Percentiles rank a stretch among this genome's conserved stretches.
Evolutionary conservation across 129 eudicot genomes (phyloP).

Genomic region (Artemisia annua): DNA sequence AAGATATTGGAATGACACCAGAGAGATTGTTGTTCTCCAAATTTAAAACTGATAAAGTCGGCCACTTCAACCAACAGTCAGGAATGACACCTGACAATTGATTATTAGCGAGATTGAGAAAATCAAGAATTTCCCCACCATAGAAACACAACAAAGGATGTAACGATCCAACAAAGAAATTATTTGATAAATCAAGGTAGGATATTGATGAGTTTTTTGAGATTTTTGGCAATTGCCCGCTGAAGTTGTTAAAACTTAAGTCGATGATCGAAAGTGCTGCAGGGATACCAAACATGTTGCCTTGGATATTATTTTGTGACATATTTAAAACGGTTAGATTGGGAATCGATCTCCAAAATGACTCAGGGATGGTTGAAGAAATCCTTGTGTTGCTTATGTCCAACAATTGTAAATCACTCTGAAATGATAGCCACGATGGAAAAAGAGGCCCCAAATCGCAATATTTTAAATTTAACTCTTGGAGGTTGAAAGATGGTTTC

Average conservation of each 20-base stretch:
- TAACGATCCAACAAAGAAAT: neutral
- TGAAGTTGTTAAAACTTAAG: neutral
- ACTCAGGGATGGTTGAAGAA: neutral
- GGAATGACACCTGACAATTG: neutral
- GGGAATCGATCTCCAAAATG: neutral
- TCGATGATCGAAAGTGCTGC: neutral
- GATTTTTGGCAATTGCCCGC: neutral
- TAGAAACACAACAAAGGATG: neutral
- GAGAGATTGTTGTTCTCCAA: neutral
- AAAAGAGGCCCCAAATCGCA: neutral
- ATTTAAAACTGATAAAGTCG: neutral
- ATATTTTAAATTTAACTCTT: neutral
- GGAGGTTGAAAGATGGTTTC: neutral
- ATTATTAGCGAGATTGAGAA: neutral
- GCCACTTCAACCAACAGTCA: neutral
- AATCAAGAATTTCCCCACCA: neutral
- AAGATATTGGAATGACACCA: neutral
- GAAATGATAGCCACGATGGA: neutral
- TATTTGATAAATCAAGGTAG: neutral
- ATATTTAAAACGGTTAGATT: neutral
- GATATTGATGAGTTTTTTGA: neutral
- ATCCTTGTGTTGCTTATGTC: neutral
- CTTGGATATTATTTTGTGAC: slow-evolving; percentile 1
- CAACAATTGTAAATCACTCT: neutral
- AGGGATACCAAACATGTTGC: neutral